Percentiles rank a stretch among this genome's conserved stretches.
Conservation (phyloP, 2,329 filamentous ascomycete genomes). For the Fusarium pilosicola region DNA sequence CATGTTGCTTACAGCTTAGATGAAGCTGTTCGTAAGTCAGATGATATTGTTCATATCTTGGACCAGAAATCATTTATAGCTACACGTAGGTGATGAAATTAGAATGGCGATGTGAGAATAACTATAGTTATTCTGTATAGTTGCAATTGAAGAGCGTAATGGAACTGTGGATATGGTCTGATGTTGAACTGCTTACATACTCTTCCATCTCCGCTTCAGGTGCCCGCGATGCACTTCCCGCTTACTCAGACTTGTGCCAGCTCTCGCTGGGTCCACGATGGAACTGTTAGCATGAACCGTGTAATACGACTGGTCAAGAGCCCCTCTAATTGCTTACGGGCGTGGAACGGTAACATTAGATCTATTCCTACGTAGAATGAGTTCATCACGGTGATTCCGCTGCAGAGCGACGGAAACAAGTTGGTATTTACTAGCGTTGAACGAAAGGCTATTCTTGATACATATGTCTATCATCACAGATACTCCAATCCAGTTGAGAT, state of each 20-base stretch:
- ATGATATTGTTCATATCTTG: not conserved
- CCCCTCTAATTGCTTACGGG: not conserved
- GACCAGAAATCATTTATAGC: not conserved
- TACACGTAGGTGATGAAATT: rapidly evolving
- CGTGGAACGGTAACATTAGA: not conserved
- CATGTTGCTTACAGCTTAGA: not conserved
- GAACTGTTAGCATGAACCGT: not conserved
- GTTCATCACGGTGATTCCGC: rapidly evolving
- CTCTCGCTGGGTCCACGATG: not conserved
- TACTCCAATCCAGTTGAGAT: conserved; percentile 40
- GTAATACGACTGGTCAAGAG: not conserved
- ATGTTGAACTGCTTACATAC: not conserved
- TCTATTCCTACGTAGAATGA: not conserved
- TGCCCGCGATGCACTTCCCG: not conserved
- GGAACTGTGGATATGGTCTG: not conserved
- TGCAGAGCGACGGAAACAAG: not conserved
- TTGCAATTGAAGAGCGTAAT: no score
- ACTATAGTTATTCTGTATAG: rapidly evolving
- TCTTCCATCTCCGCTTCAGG: not conserved
- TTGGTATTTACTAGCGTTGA: not conserved
- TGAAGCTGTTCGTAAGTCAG: not conserved
- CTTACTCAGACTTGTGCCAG: not conserved
- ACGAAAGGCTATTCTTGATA: not conserved
- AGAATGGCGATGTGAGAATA: rapidly evolving
- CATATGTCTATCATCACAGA: not conserved